Base-by-base conservation (phyloP, 2,329 filamentous ascomycete genomes). In the Calycina herbarum region DNA sequence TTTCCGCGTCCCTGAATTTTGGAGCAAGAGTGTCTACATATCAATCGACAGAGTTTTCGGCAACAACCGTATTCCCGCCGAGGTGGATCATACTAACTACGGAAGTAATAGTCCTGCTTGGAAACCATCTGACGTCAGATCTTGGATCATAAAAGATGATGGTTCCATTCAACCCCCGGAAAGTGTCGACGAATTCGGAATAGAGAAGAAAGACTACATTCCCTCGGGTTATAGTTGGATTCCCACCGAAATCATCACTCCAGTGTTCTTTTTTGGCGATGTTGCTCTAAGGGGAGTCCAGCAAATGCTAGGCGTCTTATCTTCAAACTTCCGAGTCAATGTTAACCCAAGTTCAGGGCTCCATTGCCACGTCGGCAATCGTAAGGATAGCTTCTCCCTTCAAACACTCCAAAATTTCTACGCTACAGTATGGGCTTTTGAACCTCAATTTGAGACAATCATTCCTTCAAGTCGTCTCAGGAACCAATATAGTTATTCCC, bases 371-470 rank as follows among this genome's bases (percentile, higher is more conserved):
- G 58, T 60, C 11, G 58, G 58, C 5, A 11, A 29, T 27, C 8
- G 4, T 0, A 45, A 42, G 4, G 38, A 60, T 11, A 38, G 58
- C 5, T 60, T 60, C n/a, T 8, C 11, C 1, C n/a, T 60, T 5
- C n/a, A 60, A 24, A 60, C 20, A 20, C 20, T 45, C 35, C 17
- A 10, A 5, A 60, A 45, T 7, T 45, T 60, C 20, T 42, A 24
- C 33, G 58, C n/a, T 13, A 60, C 35, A 2, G n/a, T 27, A 4
- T 45, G 35, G 31, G 15, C 20, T 20, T 60, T 60, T 20, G 58
- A 60, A 48, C 58, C 35, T 31, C 58, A 60, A 29, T 24, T 60
- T 20, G 58, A 60, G 20, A 10, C 33, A 5, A 60, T 48, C 15
- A 15, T 40, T 20, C 58, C 33, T 20, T n/a, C 58, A 10, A n/a